These are phyloP conservation scores for Pseudocercospora eumusae DNA, from an alignment of 2,329 filamentous ascomycete genomes.

Conservation along the genomic window DNA sequence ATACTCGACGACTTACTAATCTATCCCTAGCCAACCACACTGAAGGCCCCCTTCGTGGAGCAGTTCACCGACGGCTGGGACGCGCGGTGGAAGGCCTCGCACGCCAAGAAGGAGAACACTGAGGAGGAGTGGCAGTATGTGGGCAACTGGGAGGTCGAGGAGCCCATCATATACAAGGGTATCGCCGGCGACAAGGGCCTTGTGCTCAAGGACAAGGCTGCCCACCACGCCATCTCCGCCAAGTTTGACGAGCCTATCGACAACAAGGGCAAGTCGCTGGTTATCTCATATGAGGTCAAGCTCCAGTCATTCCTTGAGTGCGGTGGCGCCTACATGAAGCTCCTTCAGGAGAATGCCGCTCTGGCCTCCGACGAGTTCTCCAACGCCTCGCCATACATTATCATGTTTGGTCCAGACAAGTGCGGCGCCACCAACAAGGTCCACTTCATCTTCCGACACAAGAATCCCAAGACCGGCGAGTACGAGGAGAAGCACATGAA, in stretches of 20 bases:
- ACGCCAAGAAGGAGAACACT: constrained; percentile 93
- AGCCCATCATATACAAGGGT: constrained; percentile 85
- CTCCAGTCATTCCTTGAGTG: constrained; percentile 96
- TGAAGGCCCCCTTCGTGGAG: constrained; percentile 95
- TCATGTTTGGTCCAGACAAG: constrained; percentile 99
- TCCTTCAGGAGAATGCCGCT: constrained; percentile 94
- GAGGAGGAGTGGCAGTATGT: constrained; percentile 94
- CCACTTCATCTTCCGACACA: constrained; percentile 99
- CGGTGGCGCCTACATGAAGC: constrained; percentile 98
- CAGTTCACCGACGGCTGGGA: constrained; percentile 99
- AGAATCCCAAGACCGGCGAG: constrained; percentile 99
- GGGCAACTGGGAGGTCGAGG: constrained; percentile 95
- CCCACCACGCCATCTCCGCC: constrained; percentile 98
- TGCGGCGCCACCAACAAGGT: constrained; percentile 98
- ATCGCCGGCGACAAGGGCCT: constrained; percentile 95
- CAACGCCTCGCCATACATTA: constrained; percentile 94
- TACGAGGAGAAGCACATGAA: constrained; percentile 99
- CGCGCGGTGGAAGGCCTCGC: constrained; percentile 85
- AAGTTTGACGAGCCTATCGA: constrained; percentile 97
- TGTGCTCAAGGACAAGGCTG: constrained; percentile 95
- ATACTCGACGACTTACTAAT: constrained; percentile 7
- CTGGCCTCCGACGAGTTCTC: constrained; percentile 97
- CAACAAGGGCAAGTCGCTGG: constrained; percentile 94
- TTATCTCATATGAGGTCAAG: constrained; percentile 99
- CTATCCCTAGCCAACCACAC: constrained; percentile 67